These are phyloP conservation scores for Tetrapyrgos nigripes DNA, from an alignment of 1,284 basidiomycete species.

Conservation along the genomic window DNA sequence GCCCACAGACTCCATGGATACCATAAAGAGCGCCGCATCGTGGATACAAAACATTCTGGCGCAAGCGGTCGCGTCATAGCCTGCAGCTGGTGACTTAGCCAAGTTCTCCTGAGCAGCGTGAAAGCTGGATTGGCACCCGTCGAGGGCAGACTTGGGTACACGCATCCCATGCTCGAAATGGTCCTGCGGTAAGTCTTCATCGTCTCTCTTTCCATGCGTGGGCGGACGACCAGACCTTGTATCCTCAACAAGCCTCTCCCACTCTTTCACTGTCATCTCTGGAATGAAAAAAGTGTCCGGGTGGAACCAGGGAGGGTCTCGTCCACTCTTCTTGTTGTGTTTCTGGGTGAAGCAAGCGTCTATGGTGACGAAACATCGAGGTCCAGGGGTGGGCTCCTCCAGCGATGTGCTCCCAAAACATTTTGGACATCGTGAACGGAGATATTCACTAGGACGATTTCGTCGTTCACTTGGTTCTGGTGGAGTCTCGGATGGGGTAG, in stretches of 20 bases:
- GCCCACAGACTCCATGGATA: slow-evolving; percentile 35
- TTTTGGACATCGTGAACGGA: slow-evolving; percentile 1
- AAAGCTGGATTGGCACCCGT: too few relatives aligned
- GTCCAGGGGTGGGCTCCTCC: background rate
- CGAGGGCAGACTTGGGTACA: slow-evolving; percentile 31
- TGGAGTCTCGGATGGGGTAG: too few relatives aligned
- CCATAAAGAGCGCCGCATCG: too few relatives aligned
- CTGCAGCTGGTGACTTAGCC: slow-evolving; percentile 24
- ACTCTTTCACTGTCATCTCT: background rate
- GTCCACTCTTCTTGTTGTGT: slow-evolving; percentile 5
- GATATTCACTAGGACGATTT: background rate
- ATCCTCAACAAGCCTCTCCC: slow-evolving; percentile 7
- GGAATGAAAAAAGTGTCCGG: too few relatives aligned
- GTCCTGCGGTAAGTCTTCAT: background rate
- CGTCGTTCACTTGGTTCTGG: background rate
- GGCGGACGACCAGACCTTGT: slow-evolving; percentile 10
- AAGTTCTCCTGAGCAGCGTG: slow-evolving; percentile 38
- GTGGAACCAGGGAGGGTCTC: slow-evolving; percentile 23
- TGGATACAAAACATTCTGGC: slow-evolving; percentile 31
- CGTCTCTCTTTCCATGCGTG: background rate
- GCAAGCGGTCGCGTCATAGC: too few relatives aligned
- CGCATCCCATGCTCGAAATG: slow-evolving; percentile 11
- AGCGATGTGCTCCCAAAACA: slow-evolving; percentile 12
- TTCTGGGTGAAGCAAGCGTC: slow-evolving; percentile 23
- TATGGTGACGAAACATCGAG: slow-evolving; percentile 2